Evolutionary conservation across 78 protist species (phyloP).

Genomic region (Planoprotostelium fungivorum): DNA sequence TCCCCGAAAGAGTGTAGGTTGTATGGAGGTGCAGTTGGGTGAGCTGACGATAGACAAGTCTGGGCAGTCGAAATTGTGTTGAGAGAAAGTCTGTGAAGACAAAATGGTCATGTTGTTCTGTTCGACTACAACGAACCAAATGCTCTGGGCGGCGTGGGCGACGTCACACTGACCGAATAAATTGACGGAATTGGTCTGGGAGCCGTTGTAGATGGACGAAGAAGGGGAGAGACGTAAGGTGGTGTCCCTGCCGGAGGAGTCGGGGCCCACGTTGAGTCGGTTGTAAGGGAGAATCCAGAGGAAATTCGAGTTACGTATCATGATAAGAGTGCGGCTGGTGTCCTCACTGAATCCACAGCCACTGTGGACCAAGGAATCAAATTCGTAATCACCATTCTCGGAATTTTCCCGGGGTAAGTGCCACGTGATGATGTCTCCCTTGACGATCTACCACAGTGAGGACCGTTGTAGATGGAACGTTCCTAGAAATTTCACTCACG

Average conservation of each 20-base stretch:
- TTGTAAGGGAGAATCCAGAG: background rate
- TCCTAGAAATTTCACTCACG: no score
- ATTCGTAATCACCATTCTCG: no score
- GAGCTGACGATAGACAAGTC: background rate
- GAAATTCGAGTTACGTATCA: background rate
- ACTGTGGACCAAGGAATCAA: no score
- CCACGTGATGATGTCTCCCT: no score
- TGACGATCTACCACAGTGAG: no score
- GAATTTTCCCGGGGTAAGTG: no score
- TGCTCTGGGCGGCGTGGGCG: background rate
- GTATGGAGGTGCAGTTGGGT: background rate
- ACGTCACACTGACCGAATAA: background rate
- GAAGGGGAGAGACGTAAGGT: no score
- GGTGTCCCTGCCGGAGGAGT: no score
- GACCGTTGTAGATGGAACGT: no score
- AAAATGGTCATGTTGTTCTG: background rate
- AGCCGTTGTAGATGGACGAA: background rate
- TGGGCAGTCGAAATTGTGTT: background rate
- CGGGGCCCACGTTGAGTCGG: background rate
- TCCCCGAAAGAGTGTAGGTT: background rate
- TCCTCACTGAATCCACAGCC: no score
- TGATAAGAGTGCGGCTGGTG: background rate
- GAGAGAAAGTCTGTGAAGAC: background rate
- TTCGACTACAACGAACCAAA: background rate
- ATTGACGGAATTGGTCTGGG: background rate